Evolutionary conservation across 2,329 filamentous ascomycete genomes (phyloP).

Genomic region (Diaporthe aspalathi): DNA sequence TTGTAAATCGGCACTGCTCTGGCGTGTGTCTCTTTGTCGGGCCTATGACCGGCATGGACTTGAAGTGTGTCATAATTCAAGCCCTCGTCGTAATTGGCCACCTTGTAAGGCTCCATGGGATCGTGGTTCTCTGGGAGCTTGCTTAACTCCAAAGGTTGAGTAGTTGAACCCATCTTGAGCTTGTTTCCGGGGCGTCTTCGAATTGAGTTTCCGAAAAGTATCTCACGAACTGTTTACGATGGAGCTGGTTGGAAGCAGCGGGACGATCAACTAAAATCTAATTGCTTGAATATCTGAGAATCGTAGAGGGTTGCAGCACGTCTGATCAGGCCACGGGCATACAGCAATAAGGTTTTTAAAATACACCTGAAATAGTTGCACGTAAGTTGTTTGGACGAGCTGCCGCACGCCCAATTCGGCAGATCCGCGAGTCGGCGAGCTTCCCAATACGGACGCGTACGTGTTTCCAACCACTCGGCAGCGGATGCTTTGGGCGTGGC

Average conservation of each 20-base stretch:
- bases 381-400: neutral
- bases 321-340: neutral
- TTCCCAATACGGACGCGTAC: neutral
- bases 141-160: neutral
- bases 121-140: conserved; percentile 6
- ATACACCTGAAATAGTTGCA: neutral
- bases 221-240: too few relatives aligned
- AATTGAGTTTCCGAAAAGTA: neutral
- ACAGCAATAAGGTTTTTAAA: conserved; percentile 10
- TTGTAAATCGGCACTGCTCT: conserved; percentile 10
- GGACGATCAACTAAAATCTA: too few relatives aligned
- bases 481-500: neutral
- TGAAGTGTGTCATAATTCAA: conserved; percentile 14
- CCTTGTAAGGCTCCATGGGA: conserved; percentile 10
- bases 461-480: conserved; percentile 4
- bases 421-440: neutral
- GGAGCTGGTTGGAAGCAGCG: too few relatives aligned
- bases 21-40: conserved; percentile 24
- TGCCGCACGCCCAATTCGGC: neutral
- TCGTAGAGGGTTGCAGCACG: accelerated
- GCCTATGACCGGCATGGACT: conserved; percentile 8
- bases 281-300: neutral
- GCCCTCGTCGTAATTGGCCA: conserved; percentile 11
- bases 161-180: neutral
- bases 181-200: too few relatives aligned